phyloP scores from a whole-genome alignment of 2,329 filamentous ascomycete species.

The Pyricularia sp. region DNA sequence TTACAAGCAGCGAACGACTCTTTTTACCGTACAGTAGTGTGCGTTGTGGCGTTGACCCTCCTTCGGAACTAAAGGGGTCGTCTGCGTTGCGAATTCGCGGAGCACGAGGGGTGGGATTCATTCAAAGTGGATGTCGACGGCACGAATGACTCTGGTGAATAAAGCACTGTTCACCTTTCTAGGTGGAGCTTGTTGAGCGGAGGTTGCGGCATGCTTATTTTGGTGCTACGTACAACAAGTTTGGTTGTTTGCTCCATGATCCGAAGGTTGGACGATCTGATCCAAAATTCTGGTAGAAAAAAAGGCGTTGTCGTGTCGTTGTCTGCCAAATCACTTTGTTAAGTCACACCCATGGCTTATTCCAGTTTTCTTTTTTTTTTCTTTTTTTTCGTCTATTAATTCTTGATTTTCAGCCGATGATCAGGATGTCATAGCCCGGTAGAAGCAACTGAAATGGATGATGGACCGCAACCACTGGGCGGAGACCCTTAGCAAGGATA shows the following conservation, averaged over 20 bases:
- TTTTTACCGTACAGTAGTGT: not conserved
- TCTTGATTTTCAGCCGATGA: too few relatives aligned
- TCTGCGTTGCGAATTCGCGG: not conserved
- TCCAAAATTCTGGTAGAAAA: not conserved
- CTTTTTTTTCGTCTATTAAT: too few relatives aligned
- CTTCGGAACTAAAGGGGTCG: not conserved
- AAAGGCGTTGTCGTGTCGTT: not conserved
- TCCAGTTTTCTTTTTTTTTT: too few relatives aligned
- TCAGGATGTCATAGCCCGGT: too few relatives aligned
- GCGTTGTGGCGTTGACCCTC: not conserved
- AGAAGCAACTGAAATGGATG: too few relatives aligned
- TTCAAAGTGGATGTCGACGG: not conserved
- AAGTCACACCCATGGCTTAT: too few relatives aligned
- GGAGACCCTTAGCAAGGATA: too few relatives aligned
- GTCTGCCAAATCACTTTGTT: too few relatives aligned
- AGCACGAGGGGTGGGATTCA: not conserved
- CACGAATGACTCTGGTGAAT: not conserved
- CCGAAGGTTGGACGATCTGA: not conserved
- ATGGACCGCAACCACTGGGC: too few relatives aligned
- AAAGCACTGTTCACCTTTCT: not conserved
- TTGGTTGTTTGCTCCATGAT: not conserved
- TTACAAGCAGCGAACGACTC: not conserved
- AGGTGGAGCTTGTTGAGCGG: not conserved
- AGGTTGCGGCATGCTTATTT: not conserved
- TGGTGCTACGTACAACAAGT: not conserved